Conservation (phyloP, 352 stramenopile species). For the Blastocystis sp. region DNA sequence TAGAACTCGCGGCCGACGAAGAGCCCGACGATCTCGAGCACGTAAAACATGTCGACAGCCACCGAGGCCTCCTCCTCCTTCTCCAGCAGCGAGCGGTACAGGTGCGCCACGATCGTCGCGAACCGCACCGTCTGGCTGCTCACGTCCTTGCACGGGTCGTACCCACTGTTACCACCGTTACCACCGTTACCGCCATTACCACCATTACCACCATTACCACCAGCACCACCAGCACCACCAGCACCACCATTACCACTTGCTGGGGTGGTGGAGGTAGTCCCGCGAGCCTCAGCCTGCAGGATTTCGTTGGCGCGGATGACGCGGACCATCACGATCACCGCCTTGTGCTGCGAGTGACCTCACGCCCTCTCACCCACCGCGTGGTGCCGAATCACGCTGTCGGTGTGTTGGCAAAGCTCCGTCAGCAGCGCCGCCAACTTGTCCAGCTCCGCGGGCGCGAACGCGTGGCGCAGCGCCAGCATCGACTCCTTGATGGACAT, state of each 20-base stretch:
- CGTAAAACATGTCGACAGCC: constrained; percentile 20
- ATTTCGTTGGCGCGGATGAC: background rate
- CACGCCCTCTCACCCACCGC: background rate
- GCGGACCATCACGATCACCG: constrained; percentile 10
- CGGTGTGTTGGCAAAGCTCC: constrained; percentile 4
- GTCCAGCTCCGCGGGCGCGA: background rate
- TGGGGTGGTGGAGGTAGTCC: too few species aligned
- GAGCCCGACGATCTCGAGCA: constrained; percentile 9
- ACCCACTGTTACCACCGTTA: background rate
- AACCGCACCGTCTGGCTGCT: constrained; percentile 11
- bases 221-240: too few species aligned
- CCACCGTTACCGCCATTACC: too few species aligned
- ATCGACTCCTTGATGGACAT: constrained; percentile 17
- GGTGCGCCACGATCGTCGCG: background rate
- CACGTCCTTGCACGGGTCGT: background rate
- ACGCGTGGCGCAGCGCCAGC: background rate
- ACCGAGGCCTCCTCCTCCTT: background rate
- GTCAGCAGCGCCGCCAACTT: constrained; percentile 8
- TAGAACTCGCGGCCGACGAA: constrained; percentile 17
- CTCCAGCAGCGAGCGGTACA: constrained; percentile 13
- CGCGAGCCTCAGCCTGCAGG: background rate
- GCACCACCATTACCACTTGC: too few species aligned
- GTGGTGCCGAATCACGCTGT: constrained; percentile 9
- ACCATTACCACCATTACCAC: too few species aligned
- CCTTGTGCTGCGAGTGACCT: constrained; percentile 18